Percentiles rank a stretch among this genome's conserved stretches.
Conservation (phyloP, 129 eudicot species). For the Flaveria trinervia region DNA sequence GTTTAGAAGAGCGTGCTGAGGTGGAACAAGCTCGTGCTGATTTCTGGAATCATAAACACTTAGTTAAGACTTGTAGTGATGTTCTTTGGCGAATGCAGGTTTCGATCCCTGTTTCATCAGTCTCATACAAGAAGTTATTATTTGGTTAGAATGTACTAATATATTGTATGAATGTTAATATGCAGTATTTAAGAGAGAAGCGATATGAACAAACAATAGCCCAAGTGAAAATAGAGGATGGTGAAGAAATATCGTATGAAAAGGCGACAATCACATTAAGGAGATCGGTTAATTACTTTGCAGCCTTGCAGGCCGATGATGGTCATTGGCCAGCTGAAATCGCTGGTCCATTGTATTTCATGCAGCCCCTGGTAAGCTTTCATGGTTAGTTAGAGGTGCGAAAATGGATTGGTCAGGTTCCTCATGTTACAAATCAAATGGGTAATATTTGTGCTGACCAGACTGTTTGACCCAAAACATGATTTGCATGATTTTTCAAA, state of each 20-base stretch:
- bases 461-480: neutral
- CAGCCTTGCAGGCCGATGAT: conserved; percentile 76
- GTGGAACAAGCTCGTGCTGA: conserved; percentile 47
- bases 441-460: neutral
- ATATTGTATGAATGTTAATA: conserved; percentile 2
- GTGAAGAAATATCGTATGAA: conserved; percentile 63
- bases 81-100: conserved; percentile 61
- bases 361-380: conserved; percentile 64
- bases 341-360: conserved; percentile 75
- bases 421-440: neutral
- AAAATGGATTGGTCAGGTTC: neutral
- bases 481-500: neutral
- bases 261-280: conserved; percentile 52
- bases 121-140: neutral
- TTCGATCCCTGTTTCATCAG: too few species aligned
- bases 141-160: conserved; percentile 1
- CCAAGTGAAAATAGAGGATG: conserved; percentile 62
- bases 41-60: conserved; percentile 42
- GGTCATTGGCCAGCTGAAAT: conserved; percentile 97
- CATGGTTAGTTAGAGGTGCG: neutral
- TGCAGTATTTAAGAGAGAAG: conserved; percentile 71
- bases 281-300: conserved; percentile 58
- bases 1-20: conserved; percentile 43
- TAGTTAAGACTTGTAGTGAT: conserved; percentile 46
- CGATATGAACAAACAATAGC: conserved; percentile 55